phyloP scores from a whole-genome alignment of 148 eudicot genomes.

The Rhododendron ferrugineum region DNA sequence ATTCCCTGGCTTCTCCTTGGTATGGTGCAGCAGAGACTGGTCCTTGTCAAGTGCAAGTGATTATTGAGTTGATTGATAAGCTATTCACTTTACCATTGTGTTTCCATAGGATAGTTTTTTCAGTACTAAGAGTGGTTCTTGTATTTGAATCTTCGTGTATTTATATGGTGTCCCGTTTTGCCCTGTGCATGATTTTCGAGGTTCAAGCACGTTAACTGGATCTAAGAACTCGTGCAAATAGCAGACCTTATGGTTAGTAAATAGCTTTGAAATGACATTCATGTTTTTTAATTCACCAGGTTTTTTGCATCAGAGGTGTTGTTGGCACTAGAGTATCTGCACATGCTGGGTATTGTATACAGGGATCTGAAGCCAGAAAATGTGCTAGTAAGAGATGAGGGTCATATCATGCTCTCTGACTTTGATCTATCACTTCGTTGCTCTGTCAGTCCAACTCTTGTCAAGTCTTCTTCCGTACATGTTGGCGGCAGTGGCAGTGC shows the following conservation, averaged over 20 bases:
- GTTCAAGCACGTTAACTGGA: background rate
- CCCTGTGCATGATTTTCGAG: background rate
- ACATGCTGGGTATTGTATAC: slow-evolving; percentile 88
- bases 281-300: slow-evolving; percentile 27
- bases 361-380: slow-evolving; percentile 90
- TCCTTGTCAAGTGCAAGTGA: background rate
- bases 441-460: slow-evolving; percentile 83
- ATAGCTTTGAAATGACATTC: background rate
- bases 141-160: background rate
- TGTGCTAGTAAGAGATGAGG: slow-evolving; percentile 72
- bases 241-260: background rate
- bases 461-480: slow-evolving; percentile 56
- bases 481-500: slow-evolving; percentile 12
- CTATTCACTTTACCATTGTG: background rate
- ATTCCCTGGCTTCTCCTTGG: background rate
- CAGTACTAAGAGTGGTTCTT: background rate
- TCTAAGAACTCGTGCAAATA: background rate
- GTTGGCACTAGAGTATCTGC: slow-evolving; percentile 82
- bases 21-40: background rate
- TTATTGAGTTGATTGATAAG: background rate
- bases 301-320: slow-evolving; percentile 77
- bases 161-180: background rate
- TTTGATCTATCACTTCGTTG: slow-evolving; percentile 89
- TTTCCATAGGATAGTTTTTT: background rate
- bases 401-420: slow-evolving; percentile 90